Evolutionary conservation across 768 basidiomycete species (phyloP).

Genomic region (Leccinum broughii): DNA sequence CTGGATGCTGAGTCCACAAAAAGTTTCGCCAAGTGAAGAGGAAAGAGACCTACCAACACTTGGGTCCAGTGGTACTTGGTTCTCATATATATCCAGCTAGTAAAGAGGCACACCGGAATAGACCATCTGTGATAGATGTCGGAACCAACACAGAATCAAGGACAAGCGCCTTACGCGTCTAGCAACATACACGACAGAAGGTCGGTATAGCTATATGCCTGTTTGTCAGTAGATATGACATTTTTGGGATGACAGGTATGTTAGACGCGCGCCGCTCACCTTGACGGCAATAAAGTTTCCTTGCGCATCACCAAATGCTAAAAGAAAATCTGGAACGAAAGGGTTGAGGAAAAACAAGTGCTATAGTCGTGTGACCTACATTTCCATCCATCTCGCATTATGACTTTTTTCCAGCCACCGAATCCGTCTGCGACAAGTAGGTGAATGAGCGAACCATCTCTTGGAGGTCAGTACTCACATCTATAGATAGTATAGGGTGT

Average conservation of each 20-base stretch:
- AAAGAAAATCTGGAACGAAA: slow-evolving; percentile 60
- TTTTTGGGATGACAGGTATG: neutral
- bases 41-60: slow-evolving; percentile 49
- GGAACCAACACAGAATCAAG: neutral
- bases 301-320: slow-evolving; percentile 81
- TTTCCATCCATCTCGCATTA: slow-evolving; percentile 84
- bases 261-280: slow-evolving; percentile 32
- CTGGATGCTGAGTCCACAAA: slow-evolving; percentile 32
- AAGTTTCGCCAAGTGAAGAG: neutral
- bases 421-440: slow-evolving; percentile 59
- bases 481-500: slow-evolving; percentile 89
- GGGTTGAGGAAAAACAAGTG: neutral
- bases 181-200: slow-evolving; percentile 90
- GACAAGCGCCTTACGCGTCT: slow-evolving; percentile 57
- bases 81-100: slow-evolving; percentile 79
- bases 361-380: slow-evolving; percentile 45
- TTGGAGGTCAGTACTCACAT: slow-evolving; percentile 49
- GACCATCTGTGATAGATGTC: slow-evolving; percentile 60
- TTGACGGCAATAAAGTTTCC: slow-evolving; percentile 85
- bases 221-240: neutral
- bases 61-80: slow-evolving; percentile 83
- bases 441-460: neutral
- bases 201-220: slow-evolving; percentile 84
- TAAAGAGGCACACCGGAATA: slow-evolving; percentile 80
- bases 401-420: slow-evolving; percentile 73